Percentiles rank a stretch among this genome's conserved stretches.
Evolutionary conservation across 768 basidiomycete genomes (phyloP).

Genomic region (Tricholoma furcatifolium): DNA sequence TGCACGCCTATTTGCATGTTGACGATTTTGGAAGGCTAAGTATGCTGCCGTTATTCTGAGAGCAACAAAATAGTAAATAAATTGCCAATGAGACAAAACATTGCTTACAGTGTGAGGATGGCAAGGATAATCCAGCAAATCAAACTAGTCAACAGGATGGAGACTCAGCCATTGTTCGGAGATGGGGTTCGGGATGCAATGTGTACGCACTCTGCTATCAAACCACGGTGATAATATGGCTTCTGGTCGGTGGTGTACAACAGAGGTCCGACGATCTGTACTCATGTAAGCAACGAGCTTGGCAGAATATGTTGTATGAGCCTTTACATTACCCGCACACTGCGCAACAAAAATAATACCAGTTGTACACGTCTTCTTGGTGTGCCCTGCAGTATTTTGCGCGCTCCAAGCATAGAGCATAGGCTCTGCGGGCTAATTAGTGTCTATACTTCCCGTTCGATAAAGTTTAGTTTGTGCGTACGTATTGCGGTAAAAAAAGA

Average conservation of each 20-base stretch:
- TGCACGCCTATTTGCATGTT: slow-evolving; percentile 32
- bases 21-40: slow-evolving; percentile 35
- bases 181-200: neutral
- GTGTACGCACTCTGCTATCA: slow-evolving; percentile 32
- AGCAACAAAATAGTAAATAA: neutral
- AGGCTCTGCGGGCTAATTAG: slow-evolving; percentile 25
- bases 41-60: slow-evolving; percentile 34
- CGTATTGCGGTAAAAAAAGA: slow-evolving; percentile 36
- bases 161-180: too few species aligned
- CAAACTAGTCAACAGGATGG: slow-evolving; percentile 23
- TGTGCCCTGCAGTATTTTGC: slow-evolving; percentile 41
- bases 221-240: slow-evolving; percentile 37
- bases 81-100: too few species aligned
- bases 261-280: slow-evolving; percentile 34
- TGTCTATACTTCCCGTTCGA: neutral
- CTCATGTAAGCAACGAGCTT: neutral
- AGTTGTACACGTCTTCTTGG: slow-evolving; percentile 40
- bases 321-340: slow-evolving; percentile 42
- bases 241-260: slow-evolving; percentile 36
- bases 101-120: slow-evolving; percentile 31
- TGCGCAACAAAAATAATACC: slow-evolving; percentile 45
- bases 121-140: slow-evolving; percentile 38
- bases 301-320: too few species aligned
- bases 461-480: slow-evolving; percentile 12
- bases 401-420: slow-evolving; percentile 41